Conservation (phyloP, 768 basidiomycete species). For the Tubosaeta sp. region DNA sequence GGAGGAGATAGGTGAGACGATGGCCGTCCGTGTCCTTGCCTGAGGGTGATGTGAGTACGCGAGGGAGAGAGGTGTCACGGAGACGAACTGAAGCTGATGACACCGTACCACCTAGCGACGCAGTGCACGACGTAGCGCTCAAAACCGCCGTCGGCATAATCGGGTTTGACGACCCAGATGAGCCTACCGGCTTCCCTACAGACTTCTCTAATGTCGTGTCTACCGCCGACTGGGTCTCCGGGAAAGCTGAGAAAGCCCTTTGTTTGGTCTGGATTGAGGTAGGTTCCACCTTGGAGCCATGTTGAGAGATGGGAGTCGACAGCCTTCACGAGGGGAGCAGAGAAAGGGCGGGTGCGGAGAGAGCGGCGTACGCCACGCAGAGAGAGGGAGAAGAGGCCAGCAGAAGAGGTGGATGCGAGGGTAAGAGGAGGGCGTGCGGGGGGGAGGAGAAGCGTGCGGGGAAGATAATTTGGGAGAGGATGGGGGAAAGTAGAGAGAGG, state of each 20-base stretch:
- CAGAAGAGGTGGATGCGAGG: slow-evolving; percentile 56
- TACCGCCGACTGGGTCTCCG: slow-evolving; percentile 48
- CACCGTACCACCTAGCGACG: slow-evolving; percentile 71
- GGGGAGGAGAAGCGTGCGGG: slow-evolving; percentile 55
- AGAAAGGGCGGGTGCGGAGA: slow-evolving; percentile 49
- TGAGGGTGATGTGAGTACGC: slow-evolving; percentile 20
- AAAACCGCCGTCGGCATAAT: slow-evolving; percentile 54
- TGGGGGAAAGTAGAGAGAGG: slow-evolving; percentile 64
- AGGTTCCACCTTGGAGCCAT: slow-evolving; percentile 63
- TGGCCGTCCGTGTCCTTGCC: slow-evolving; percentile 44
- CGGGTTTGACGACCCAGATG: slow-evolving; percentile 56
- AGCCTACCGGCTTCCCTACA: slow-evolving; percentile 61
- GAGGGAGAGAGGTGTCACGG: not conserved
- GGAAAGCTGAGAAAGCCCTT: slow-evolving; percentile 27
- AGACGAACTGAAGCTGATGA: slow-evolving; percentile 75
- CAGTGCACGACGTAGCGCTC: slow-evolving; percentile 81
- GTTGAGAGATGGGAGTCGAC: slow-evolving; percentile 58
- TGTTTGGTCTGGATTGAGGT: slow-evolving; percentile 48
- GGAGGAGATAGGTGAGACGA: slow-evolving; percentile 74
- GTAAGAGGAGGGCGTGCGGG: slow-evolving; percentile 34
- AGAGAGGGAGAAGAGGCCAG: slow-evolving; percentile 73
- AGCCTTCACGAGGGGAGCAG: slow-evolving; percentile 60
- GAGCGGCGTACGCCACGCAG: slow-evolving; percentile 70
- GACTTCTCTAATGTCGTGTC: slow-evolving; percentile 59
- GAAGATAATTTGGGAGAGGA: slow-evolving; percentile 68